Evolutionary conservation across 306 rosid genomes (phyloP).

Genomic region (Vigna angularis): DNA sequence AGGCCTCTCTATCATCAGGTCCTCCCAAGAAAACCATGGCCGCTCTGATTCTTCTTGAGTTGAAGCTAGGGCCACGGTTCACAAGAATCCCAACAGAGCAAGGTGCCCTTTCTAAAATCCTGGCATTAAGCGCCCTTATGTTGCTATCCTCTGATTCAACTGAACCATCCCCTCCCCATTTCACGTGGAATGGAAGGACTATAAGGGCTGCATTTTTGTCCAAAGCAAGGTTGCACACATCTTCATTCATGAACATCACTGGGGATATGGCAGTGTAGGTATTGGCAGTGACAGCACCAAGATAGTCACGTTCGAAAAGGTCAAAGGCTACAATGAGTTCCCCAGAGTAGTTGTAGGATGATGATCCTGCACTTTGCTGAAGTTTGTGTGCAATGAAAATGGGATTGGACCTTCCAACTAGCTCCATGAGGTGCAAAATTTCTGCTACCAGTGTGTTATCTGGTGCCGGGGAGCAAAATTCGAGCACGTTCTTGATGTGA

Average conservation of each 20-base stretch:
- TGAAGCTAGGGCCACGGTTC: conserved; percentile 5
- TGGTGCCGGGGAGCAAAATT: conserved; percentile 38
- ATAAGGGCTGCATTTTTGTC: conserved; percentile 50
- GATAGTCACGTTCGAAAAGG: conserved; percentile 39
- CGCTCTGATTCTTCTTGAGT: neutral
- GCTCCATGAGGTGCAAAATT: conserved; percentile 53
- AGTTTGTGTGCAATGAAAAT: conserved; percentile 53
- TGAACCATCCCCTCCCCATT: conserved; percentile 49
- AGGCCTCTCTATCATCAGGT: conserved; percentile 61
- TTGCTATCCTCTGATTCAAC: conserved; percentile 43
- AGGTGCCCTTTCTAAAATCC: conserved; percentile 53
- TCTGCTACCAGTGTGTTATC: conserved; percentile 36
- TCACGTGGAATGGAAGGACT: conserved; percentile 59
- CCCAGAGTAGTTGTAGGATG: conserved; percentile 42
- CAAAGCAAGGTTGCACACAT: conserved; percentile 52
- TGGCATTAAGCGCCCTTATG: conserved; percentile 46
- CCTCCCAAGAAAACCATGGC: conserved; percentile 63
- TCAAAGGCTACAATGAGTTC: conserved; percentile 45
- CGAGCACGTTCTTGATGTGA: conserved; percentile 45
- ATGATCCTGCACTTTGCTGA: conserved; percentile 10
- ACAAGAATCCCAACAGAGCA: conserved; percentile 61
- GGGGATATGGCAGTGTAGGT: conserved; percentile 59
- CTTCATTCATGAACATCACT: conserved; percentile 50
- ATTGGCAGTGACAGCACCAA: conserved; percentile 17
- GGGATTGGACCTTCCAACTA: conserved; percentile 54